Percentiles rank a stretch among this genome's conserved stretches.
Evolutionary conservation across 2,329 filamentous ascomycete species (phyloP).

Genomic region (Penicillium sp.): DNA sequence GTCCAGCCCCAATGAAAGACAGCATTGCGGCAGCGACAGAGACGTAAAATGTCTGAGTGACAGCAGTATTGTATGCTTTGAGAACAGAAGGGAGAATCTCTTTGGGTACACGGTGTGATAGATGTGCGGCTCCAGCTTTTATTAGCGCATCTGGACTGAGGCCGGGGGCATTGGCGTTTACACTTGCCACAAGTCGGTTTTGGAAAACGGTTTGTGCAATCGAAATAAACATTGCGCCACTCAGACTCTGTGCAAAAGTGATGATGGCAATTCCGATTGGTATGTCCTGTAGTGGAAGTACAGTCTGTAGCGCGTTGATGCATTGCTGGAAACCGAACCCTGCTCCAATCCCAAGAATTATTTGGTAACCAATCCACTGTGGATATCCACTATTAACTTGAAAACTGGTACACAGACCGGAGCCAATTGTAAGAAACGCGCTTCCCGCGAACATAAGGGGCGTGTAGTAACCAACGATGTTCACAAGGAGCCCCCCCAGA

Average conservation of each 20-base stretch:
- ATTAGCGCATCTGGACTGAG: conserved; percentile 31
- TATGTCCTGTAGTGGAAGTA: conserved; percentile 33
- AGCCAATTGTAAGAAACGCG: conserved; percentile 34
- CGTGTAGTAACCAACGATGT: conserved; percentile 40
- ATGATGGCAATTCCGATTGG: conserved; percentile 38
- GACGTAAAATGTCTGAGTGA: conserved; percentile 42
- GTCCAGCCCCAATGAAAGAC: conserved; percentile 32
- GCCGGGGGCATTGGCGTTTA: conserved; percentile 26
- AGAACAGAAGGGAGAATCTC: conserved; percentile 33
- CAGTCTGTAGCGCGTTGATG: conserved; percentile 38
- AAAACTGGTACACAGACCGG: conserved; percentile 39
- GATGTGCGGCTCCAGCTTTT: conserved; percentile 38
- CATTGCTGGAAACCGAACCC: conserved; percentile 40
- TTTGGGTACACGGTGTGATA: conserved; percentile 30
- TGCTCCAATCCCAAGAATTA: conserved; percentile 37
- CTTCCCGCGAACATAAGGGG: conserved; percentile 38
- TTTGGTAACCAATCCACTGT: conserved; percentile 42
- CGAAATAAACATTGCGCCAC: conserved; percentile 39
- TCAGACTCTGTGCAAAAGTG: conserved; percentile 40
- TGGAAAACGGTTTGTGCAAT: conserved; percentile 42
- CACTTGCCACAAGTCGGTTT: conserved; percentile 32
- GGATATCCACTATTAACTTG: conserved; percentile 26
- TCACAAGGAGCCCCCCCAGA: conserved; percentile 32
- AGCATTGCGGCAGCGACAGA: conserved; percentile 35
- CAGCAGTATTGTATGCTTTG: conserved; percentile 38